phyloP scores from a whole-genome alignment of 2,329 filamentous ascomycete genomes.

The Dichotomopilus funicola region DNA sequence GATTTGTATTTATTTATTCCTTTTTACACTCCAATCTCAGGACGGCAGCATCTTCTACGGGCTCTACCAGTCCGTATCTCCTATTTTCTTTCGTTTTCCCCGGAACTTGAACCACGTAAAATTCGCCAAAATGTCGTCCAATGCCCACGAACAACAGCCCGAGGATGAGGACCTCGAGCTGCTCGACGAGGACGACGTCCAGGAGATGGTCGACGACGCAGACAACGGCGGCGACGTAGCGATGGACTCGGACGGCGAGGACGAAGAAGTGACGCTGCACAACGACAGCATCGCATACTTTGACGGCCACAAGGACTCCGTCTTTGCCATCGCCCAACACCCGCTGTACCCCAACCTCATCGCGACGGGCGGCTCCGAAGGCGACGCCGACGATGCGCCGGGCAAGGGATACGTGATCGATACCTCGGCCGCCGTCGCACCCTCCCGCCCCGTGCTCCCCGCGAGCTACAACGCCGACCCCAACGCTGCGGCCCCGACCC shows the following conservation, averaged over 20 bases:
- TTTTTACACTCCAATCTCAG: not conserved
- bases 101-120: too few species aligned
- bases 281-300: conserved; percentile 95
- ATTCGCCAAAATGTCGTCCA: conserved; percentile 14
- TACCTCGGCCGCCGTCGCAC: conserved; percentile 50
- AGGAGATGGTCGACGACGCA: conserved; percentile 56
- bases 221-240: conserved; percentile 54
- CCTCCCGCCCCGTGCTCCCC: conserved; percentile 62
- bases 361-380: conserved; percentile 74
- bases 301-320: conserved; percentile 80
- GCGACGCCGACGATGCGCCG: conserved; percentile 50
- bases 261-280: conserved; percentile 67
- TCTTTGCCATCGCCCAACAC: conserved; percentile 94
- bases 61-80: not conserved
- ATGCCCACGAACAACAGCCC: conserved; percentile 36
- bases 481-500: conserved; percentile 37
- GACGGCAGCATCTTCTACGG: not conserved
- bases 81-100: not conserved
- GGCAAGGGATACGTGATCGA: conserved; percentile 87
- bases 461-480: conserved; percentile 66
- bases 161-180: conserved; percentile 61
- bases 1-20: not conserved
- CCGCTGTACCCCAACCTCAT: conserved; percentile 70
- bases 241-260: conserved; percentile 67
- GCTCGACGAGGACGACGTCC: conserved; percentile 69